Conservation (phyloP, 257 asterid genomes). For the Scutellaria barbata region DNA sequence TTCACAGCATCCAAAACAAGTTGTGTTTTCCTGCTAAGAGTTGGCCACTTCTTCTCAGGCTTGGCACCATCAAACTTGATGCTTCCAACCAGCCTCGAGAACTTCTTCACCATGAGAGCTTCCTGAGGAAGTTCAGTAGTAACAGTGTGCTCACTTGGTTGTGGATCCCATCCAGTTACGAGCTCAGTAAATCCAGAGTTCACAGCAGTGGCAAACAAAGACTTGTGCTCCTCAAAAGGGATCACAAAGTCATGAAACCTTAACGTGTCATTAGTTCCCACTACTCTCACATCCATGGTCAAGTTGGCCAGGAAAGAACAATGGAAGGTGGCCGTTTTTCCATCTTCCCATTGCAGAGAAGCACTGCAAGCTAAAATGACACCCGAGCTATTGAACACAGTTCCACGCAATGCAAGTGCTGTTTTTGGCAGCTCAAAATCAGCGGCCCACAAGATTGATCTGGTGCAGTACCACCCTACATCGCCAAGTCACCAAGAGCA, state of each 20-base stretch:
- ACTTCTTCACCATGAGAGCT: slow-evolving; percentile 71
- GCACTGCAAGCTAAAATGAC: slow-evolving; percentile 70
- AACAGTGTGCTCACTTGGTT: slow-evolving; percentile 54
- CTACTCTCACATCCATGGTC: slow-evolving; percentile 61
- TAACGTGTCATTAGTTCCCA: slow-evolving; percentile 62
- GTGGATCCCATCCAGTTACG: slow-evolving; percentile 55
- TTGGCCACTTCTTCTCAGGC: slow-evolving; percentile 75
- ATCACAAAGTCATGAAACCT: slow-evolving; percentile 60
- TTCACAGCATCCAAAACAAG: slow-evolving; percentile 78
- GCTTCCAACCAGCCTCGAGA: slow-evolving; percentile 50
- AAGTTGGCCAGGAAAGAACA: slow-evolving; percentile 71
- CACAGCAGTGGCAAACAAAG: slow-evolving; percentile 47
- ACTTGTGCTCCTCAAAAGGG: slow-evolving; percentile 60
- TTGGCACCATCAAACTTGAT: slow-evolving; percentile 47
- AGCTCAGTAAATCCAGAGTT: slow-evolving; percentile 46
- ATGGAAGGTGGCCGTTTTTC: slow-evolving; percentile 65
- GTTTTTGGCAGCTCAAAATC: slow-evolving; percentile 64
- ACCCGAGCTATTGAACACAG: slow-evolving; percentile 57
- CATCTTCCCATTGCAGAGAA: slow-evolving; percentile 68
- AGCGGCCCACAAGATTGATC: slow-evolving; percentile 75
- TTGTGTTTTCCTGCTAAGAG: slow-evolving; percentile 68
- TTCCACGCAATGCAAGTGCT: slow-evolving; percentile 52
- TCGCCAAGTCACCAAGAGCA: slow-evolving; percentile 80
- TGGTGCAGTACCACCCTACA: slow-evolving; percentile 73
- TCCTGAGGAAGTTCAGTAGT: slow-evolving; percentile 72